Conservation (phyloP, 1,139 yeast species). For the Kurtzmaniella quercitrusa region DNA sequence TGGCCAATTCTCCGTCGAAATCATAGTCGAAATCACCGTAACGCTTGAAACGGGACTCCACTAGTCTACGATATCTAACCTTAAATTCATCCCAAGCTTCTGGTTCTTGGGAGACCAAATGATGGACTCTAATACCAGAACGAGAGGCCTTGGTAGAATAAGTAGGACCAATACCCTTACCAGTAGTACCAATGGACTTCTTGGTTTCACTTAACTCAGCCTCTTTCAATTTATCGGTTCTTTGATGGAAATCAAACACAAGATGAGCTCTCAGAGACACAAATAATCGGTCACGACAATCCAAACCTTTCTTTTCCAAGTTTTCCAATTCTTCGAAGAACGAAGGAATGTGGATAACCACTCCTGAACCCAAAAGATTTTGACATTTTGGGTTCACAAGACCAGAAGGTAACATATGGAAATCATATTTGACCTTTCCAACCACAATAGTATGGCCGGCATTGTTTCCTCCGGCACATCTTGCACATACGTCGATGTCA, state of each 20-base stretch:
- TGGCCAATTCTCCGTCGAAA: conserved; percentile 70
- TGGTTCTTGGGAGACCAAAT: conserved; percentile 82
- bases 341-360: conserved; percentile 92
- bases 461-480: conserved; percentile 99
- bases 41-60: conserved; percentile 78
- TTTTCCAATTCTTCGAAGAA: conserved; percentile 82
- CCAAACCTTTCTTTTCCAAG: conserved; percentile 75
- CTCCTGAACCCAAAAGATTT: conserved; percentile 93
- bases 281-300: conserved; percentile 77
- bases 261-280: conserved; percentile 92
- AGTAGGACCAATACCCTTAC: conserved; percentile 99
- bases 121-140: conserved; percentile 96
- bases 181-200: conserved; percentile 96
- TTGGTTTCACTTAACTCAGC: conserved; percentile 81
- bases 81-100: conserved; percentile 94
- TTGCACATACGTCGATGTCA: conserved; percentile 91
- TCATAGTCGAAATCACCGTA: conserved; percentile 93
- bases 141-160: conserved; percentile 96
- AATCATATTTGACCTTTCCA: conserved; percentile 81
- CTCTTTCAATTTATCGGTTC: conserved; percentile 93
- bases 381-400: conserved; percentile 87
- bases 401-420: conserved; percentile 98
- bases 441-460: conserved; percentile 99
- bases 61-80: conserved; percentile 68
- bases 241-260: conserved; percentile 96